A percentile compares a stretch with the other conserved stretches of the same genome.
Conservation (phyloP, 331 rosid genomes). For the Malus hybrid region DNA sequence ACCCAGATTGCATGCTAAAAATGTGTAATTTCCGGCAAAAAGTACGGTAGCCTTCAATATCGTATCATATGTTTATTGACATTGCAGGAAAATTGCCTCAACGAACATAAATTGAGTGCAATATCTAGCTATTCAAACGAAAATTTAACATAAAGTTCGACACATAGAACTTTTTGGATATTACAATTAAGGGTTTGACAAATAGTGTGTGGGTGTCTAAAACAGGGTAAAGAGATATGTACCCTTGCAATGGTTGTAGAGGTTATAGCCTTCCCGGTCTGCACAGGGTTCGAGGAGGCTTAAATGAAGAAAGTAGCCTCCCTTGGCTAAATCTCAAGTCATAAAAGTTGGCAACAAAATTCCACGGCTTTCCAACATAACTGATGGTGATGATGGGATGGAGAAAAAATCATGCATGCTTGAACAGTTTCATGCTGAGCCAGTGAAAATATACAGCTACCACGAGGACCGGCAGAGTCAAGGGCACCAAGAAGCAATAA, state of each 20-base stretch:
- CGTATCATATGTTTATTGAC: too few relatives aligned
- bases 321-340: background rate
- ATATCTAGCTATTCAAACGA: background rate
- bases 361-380: background rate
- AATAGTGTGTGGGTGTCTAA: background rate
- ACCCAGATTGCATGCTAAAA: too few relatives aligned
- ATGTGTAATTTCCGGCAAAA: too few relatives aligned
- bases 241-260: background rate
- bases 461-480: slow-evolving; percentile 68
- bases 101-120: too few relatives aligned
- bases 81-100: too few relatives aligned
- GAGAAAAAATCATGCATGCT: slow-evolving; percentile 47
- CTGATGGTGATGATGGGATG: background rate
- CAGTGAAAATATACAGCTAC: slow-evolving; percentile 77
- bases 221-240: background rate
- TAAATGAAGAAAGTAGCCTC: background rate
- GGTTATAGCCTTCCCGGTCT: background rate
- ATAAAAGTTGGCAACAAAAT: background rate
- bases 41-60: too few relatives aligned
- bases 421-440: slow-evolving; percentile 86
- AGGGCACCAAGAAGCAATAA: slow-evolving; percentile 72
- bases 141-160: background rate
- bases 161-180: too few relatives aligned
- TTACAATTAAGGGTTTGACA: background rate
- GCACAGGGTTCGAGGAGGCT: background rate